Percentiles rank a stretch among this genome's conserved stretches.
Evolutionary conservation across 2,329 filamentous ascomycete species (phyloP).

Genomic region (Nemania sp.): DNA sequence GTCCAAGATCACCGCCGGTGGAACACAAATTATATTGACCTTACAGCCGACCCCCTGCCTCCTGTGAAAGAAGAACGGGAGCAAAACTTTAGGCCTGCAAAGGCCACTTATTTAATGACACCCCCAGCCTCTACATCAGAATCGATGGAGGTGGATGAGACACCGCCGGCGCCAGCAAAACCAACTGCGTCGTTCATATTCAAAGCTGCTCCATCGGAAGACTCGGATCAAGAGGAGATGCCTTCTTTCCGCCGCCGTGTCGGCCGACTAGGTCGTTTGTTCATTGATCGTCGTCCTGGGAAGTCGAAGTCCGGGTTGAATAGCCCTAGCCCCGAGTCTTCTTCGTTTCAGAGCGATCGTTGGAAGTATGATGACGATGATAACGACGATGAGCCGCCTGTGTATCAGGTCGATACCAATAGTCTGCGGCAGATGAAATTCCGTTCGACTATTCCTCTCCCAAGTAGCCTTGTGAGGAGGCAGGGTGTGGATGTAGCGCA

Average conservation of each 20-base stretch:
- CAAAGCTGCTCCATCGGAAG: slow-evolving; percentile 46
- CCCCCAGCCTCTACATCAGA: slow-evolving; percentile 62
- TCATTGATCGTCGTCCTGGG: slow-evolving; percentile 83
- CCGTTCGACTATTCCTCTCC: slow-evolving; percentile 60
- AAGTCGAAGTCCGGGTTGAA: slow-evolving; percentile 33
- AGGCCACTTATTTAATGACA: slow-evolving; percentile 71
- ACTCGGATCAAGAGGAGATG: slow-evolving; percentile 45
- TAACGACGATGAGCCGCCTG: slow-evolving; percentile 69
- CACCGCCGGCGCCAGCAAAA: slow-evolving; percentile 40
- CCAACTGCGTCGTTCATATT: slow-evolving; percentile 47
- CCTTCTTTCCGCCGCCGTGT: slow-evolving; percentile 82
- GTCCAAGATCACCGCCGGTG: slow-evolving; percentile 86
- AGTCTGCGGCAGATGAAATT: slow-evolving; percentile 63
- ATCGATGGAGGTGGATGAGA: slow-evolving; percentile 59
- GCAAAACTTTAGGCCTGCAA: slow-evolving; percentile 69
- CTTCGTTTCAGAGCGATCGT: slow-evolving; percentile 57
- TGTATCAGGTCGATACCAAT: slow-evolving; percentile 76
- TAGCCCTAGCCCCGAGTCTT: slow-evolving; percentile 39
- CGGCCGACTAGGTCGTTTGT: slow-evolving; percentile 80
- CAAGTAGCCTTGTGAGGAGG: slow-evolving; percentile 46
- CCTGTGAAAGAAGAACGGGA: slow-evolving; percentile 71
- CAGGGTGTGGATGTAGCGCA: slow-evolving; percentile 39
- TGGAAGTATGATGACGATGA: slow-evolving; percentile 91
- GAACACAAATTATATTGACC: slow-evolving; percentile 88
- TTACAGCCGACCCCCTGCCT: slow-evolving; percentile 82